phyloP scores from a whole-genome alignment of 192 early-diverging fungal genomes.

The Backusella sp. region DNA sequence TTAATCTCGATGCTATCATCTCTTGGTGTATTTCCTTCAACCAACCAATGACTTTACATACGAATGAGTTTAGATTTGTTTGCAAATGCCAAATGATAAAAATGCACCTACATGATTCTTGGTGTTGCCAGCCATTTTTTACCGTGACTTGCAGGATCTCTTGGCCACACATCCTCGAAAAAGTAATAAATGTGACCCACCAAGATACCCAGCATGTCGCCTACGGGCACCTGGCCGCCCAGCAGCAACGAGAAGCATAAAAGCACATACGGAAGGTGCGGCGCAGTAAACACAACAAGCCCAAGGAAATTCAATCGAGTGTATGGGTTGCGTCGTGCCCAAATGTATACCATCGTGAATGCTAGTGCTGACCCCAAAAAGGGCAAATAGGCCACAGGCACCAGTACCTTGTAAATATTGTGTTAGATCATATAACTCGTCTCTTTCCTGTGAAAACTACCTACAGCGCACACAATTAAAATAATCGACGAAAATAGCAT shows the following conservation, averaged over 20 bases:
- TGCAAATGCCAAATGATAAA: no score
- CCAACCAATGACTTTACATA: constrained; percentile 10
- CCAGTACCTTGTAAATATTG: constrained; percentile 11
- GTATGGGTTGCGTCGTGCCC: constrained; percentile 95
- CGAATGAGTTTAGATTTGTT: neutral
- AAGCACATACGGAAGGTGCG: constrained; percentile 90
- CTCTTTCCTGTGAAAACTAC: neutral
- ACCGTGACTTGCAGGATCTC: constrained; percentile 58
- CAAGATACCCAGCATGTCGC: constrained; percentile 80
- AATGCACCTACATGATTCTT: constrained; percentile 44
- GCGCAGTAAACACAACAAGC: constrained; percentile 87
- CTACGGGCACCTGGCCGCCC: constrained; percentile 71
- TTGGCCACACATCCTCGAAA: constrained; percentile 92
- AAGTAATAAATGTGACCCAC: constrained; percentile 96
- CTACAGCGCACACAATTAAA: constrained; percentile 30
- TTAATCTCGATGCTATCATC: constrained; percentile 8
- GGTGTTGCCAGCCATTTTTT: constrained; percentile 55
- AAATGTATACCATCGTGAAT: constrained; percentile 90
- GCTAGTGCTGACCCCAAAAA: constrained; percentile 85
- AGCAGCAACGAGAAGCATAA: constrained; percentile 85
- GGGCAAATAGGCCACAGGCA: constrained; percentile 57
- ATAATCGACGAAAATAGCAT: constrained; percentile 64
- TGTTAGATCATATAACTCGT: neutral
- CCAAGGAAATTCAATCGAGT: constrained; percentile 88
- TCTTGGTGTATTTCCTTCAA: constrained; percentile 19